phyloP scores from a whole-genome alignment of 768 basidiomycete genomes.

The Boletus rubropictus region DNA sequence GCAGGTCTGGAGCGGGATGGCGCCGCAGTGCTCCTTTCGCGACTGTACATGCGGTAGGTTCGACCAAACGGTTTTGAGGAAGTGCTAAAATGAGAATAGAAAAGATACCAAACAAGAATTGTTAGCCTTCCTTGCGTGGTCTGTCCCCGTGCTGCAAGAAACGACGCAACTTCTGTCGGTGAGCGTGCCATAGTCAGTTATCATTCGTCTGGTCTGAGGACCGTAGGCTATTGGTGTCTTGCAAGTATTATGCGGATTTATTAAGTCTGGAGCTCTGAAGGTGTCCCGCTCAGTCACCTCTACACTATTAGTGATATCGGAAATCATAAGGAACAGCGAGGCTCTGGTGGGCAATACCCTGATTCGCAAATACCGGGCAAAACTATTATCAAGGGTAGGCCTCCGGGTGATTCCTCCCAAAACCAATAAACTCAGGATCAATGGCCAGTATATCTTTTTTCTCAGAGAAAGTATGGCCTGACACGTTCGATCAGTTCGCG shows the following conservation, averaged over 20 bases:
- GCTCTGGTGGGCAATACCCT: constrained; percentile 52
- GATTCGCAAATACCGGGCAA: constrained; percentile 62
- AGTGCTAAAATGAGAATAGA: constrained; percentile 32
- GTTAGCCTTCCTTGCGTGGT: constrained; percentile 47
- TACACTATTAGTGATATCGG: constrained; percentile 42
- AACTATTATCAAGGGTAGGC: constrained; percentile 61
- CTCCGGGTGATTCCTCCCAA: constrained; percentile 55
- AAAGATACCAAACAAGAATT: constrained; percentile 53
- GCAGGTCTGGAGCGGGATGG: constrained; percentile 84
- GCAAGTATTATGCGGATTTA: constrained; percentile 64
- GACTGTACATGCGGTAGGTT: constrained; percentile 71
- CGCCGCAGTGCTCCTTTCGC: constrained; percentile 74
- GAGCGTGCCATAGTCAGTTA: constrained; percentile 11
- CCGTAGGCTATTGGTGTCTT: constrained; percentile 61
- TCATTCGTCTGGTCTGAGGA: constrained; percentile 1
- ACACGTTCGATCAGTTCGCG: constrained; percentile 21
- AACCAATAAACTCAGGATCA: constrained; percentile 32
- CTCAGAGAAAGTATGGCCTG: constrained; percentile 23
- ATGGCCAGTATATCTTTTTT: constrained; percentile 32
- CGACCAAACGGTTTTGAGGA: neutral
- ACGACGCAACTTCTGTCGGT: constrained; percentile 49
- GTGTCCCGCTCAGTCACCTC: constrained; percentile 42
- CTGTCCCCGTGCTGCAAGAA: constrained; percentile 34
- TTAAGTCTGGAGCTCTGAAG: constrained; percentile 56
- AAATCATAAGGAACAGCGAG: constrained; percentile 37